These are phyloP conservation scores for Claviceps sp. DNA, from an alignment of 2,329 filamentous ascomycete genomes.

Conservation along the genomic window DNA sequence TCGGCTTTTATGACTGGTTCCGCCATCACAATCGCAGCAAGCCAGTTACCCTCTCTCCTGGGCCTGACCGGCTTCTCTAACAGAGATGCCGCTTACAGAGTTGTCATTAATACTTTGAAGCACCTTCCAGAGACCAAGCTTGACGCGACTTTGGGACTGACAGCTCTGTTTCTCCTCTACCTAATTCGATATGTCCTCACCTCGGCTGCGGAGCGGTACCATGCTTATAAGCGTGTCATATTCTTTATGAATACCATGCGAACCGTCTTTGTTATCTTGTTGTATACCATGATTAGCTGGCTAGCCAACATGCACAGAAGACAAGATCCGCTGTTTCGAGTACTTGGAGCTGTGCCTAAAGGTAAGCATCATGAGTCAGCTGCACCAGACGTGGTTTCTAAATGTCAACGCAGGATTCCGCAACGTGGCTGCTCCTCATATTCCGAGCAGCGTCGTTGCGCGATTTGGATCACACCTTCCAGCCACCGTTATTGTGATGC, in stretches of 20 bases:
- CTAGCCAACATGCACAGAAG: slow-evolving; percentile 60
- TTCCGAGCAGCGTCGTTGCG: slow-evolving; percentile 53
- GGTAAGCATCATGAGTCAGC: slow-evolving; percentile 21
- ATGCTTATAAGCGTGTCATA: slow-evolving; percentile 55
- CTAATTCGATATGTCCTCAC: slow-evolving; percentile 54
- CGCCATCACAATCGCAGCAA: slow-evolving; percentile 72
- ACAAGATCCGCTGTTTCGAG: slow-evolving; percentile 53
- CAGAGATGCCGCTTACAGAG: slow-evolving; percentile 63
- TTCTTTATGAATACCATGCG: slow-evolving; percentile 90
- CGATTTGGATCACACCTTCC: slow-evolving; percentile 63
- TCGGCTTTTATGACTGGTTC: slow-evolving; percentile 97
- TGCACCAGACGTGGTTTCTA: background rate
- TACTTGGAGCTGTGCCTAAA: slow-evolving; percentile 66
- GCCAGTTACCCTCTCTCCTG: slow-evolving; percentile 71
- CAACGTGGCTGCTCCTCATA: slow-evolving; percentile 56
- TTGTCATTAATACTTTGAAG: slow-evolving; percentile 73
- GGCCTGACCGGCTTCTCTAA: slow-evolving; percentile 66
- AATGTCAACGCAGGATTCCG: slow-evolving; percentile 48
- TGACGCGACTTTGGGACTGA: slow-evolving; percentile 84
- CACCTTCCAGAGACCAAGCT: slow-evolving; percentile 51
- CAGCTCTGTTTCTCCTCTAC: slow-evolving; percentile 67
- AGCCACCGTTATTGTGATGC: slow-evolving; percentile 77
- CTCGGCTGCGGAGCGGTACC: slow-evolving; percentile 53
- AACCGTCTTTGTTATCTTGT: slow-evolving; percentile 78
- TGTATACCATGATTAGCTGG: slow-evolving; percentile 88